These are phyloP conservation scores for Candida schatavii DNA, from an alignment of 805 yeast genomes.

Conservation along the genomic window DNA sequence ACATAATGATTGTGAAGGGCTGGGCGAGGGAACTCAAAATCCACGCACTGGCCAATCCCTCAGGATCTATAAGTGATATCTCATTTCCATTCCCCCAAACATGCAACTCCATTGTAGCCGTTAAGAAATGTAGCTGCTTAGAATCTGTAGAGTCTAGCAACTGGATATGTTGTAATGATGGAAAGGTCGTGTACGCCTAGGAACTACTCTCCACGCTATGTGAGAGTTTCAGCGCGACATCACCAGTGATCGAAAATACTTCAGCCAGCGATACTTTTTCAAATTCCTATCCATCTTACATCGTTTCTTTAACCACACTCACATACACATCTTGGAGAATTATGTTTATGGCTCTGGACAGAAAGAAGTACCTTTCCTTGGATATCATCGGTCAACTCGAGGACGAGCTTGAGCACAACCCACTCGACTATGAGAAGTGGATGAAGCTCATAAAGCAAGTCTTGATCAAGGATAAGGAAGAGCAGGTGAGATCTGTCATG, in stretches of 20 bases:
- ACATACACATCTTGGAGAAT: no score
- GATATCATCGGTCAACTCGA: slow-evolving; percentile 61
- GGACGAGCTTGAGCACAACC: slow-evolving; percentile 50
- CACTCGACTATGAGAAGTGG: slow-evolving; percentile 58
- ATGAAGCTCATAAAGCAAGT: slow-evolving; percentile 49
- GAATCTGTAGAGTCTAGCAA: no score
- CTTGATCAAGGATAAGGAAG: slow-evolving; percentile 52
- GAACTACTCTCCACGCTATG: no score
- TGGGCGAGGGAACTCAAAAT: slow-evolving; percentile 16
- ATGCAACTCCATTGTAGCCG: slow-evolving; percentile 32
- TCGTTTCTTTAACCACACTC: no score
- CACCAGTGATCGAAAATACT: no score
- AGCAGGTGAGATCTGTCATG: slow-evolving; percentile 55
- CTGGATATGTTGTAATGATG: no score
- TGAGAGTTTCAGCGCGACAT: no score
- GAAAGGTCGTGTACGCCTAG: no score
- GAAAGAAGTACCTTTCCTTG: slow-evolving; percentile 25
- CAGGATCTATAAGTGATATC: slow-evolving; percentile 49
- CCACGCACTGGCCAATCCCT: slow-evolving; percentile 48
- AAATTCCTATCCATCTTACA: no score
- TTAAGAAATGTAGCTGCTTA: not conserved
- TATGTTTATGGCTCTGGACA: slow-evolving; percentile 10
- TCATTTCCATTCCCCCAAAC: slow-evolving; percentile 50
- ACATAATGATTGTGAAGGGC: slow-evolving; percentile 42
- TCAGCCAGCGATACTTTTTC: no score